Evolutionary conservation across 768 basidiomycete genomes (phyloP).

Genomic region (Daedalea quercina): DNA sequence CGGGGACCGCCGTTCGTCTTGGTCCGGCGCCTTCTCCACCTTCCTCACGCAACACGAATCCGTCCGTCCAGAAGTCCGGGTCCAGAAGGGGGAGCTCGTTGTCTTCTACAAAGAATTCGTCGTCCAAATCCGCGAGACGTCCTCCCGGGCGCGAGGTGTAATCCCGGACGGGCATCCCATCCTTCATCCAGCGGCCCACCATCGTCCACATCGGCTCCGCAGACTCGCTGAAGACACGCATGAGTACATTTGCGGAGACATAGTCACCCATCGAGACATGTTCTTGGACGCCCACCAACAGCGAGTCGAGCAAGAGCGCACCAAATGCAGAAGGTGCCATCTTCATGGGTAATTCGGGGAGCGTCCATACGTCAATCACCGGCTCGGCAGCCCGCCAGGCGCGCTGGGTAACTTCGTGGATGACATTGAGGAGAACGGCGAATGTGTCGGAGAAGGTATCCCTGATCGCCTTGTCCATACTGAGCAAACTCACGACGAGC

Average conservation of each 20-base stretch:
- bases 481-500: slow-evolving; percentile 59
- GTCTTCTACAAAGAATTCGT: slow-evolving; percentile 79
- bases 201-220: slow-evolving; percentile 72
- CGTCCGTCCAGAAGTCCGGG: slow-evolving; percentile 77
- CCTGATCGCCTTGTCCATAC: slow-evolving; percentile 50
- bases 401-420: slow-evolving; percentile 28
- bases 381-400: slow-evolving; percentile 18
- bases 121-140: slow-evolving; percentile 33
- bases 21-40: slow-evolving; percentile 17
- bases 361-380: slow-evolving; percentile 31
- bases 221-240: slow-evolving; percentile 52
- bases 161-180: slow-evolving; percentile 54
- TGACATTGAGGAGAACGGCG: slow-evolving; percentile 44
- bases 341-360: slow-evolving; percentile 32
- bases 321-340: slow-evolving; percentile 47
- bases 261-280: slow-evolving; percentile 53
- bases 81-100: slow-evolving; percentile 51
- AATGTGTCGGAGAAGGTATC: slow-evolving; percentile 56
- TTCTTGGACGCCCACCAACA: slow-evolving; percentile 51
- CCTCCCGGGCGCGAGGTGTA: not conserved
- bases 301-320: slow-evolving; percentile 52
- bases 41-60: slow-evolving; percentile 50
- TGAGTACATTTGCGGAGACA: slow-evolving; percentile 48
- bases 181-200: slow-evolving; percentile 63
- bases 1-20: slow-evolving; percentile 32